These are phyloP conservation scores for Zea luxurians DNA, from an alignment of 176 grass and related monocot genomes.

Conservation along the genomic window DNA sequence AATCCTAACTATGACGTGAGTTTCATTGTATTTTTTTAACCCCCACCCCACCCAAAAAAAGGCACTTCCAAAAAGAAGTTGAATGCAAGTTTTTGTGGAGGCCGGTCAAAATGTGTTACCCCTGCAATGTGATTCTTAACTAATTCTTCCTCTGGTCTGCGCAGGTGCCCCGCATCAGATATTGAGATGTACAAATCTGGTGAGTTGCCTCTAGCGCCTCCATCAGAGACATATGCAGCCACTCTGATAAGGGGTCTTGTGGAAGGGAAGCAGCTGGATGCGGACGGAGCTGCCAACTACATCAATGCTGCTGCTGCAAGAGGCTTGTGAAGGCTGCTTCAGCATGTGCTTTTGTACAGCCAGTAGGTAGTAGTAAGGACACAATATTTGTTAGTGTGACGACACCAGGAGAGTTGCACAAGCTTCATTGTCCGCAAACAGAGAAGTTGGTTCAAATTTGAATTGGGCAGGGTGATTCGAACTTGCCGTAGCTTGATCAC, in stretches of 20 bases:
- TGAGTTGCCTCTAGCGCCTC: constrained; percentile 51
- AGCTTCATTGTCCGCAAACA: not conserved
- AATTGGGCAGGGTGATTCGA: constrained; percentile 11
- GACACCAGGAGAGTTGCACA: not conserved
- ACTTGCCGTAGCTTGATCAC: not conserved
- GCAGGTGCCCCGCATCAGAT: constrained; percentile 72
- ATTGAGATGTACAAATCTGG: constrained; percentile 55
- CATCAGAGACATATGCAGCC: constrained; percentile 53
- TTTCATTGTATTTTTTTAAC: not conserved
- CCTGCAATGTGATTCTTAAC: not conserved
- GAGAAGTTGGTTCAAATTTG: not conserved
- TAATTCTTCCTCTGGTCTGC: not conserved
- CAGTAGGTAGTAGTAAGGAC: constrained; percentile 10
- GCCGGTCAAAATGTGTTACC: not conserved
- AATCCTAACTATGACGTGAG: constrained; percentile 88
- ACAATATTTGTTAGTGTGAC: not conserved
- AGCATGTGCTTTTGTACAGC: constrained; percentile 35
- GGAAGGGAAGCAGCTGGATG: constrained; percentile 70
- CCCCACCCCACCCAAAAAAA: not conserved
- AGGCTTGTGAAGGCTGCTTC: constrained; percentile 43
- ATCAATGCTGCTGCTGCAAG: constrained; percentile 48
- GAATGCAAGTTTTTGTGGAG: not conserved
- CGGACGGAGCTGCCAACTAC: constrained; percentile 55
- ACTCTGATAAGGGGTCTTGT: constrained; percentile 72
- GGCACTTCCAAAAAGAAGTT: not conserved